Evolutionary conservation across 345 rosid genomes (phyloP), one percentile per base, ranked within the genome.

Genomic region (Eucalyptus fibrosa): DNA sequence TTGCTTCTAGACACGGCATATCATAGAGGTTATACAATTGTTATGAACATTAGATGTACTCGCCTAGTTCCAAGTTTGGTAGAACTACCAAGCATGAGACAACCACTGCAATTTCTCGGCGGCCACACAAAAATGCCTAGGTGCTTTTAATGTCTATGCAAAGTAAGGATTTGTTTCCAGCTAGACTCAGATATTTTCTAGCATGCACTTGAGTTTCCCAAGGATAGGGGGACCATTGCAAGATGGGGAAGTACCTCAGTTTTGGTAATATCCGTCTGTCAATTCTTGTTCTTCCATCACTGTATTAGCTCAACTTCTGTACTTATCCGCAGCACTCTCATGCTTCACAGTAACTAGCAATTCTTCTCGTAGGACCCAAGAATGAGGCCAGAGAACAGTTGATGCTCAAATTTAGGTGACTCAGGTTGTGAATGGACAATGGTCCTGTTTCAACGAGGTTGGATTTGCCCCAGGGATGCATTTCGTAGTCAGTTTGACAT

Each of bases 181-280:
- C 94, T 88, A 91, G 93, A 47, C 80, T 86, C 60, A 90, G 88
- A 88, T 90, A 92, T 92, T 92, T 69, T 93, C 34, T 89, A 88
- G 89, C 28, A 77, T 21, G 94, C 92, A 88, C 90, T 92, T 53
- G 80, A 90, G 88, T 83, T 89, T 77, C n/a, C 72, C 92, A 86
- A 89, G 87, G 85, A 77, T 67, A 45, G 53, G 90, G 94, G 95
- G 94, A 90, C 93, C 94, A 93, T 90, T 47, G 89, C 88, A 92
- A 92, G 92, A 90, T 89, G 90, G 90, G 91, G 88, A 87, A 91
- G 91, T 87, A 89, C 89, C 94, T 90, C 81, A 90, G 18, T 53
- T 90, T 90, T 90, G 89, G 92, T 90, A 87, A 94, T 85, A 89
- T 93, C 91, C 89, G 83, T 91, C 90, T 89, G 69, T 90, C 90